Conservation (phyloP, 1,284 basidiomycete species). For the Cryptococcus sp. region DNA sequence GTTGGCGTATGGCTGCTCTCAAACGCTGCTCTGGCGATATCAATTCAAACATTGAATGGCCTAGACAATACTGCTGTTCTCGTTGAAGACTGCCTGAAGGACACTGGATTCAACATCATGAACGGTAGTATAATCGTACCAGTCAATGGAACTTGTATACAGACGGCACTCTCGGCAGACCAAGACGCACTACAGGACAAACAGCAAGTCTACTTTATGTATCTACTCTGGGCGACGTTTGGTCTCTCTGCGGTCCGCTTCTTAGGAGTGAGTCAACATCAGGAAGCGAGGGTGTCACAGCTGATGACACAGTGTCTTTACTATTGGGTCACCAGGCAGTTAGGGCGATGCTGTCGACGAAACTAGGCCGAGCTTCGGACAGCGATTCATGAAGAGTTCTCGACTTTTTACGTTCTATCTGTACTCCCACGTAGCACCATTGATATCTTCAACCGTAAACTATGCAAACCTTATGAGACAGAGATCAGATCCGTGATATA, state of each 20-base stretch:
- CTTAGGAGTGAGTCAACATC: slow-evolving; percentile 60
- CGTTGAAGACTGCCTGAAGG: slow-evolving; percentile 28
- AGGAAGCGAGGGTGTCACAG: not conserved
- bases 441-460: too few relatives aligned
- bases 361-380: slow-evolving; percentile 7
- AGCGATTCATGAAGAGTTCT: too few relatives aligned
- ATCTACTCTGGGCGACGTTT: slow-evolving; percentile 88
- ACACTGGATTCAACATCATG: slow-evolving; percentile 11
- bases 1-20: slow-evolving; percentile 80
- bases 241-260: slow-evolving; percentile 75
- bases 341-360: slow-evolving; percentile 28
- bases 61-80: slow-evolving; percentile 51
- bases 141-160: slow-evolving; percentile 30
- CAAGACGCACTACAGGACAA: slow-evolving; percentile 50
- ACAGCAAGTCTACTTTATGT: slow-evolving; percentile 61
- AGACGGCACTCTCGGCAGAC: slow-evolving; percentile 29
- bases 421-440: too few relatives aligned
- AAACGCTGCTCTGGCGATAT: slow-evolving; percentile 73
- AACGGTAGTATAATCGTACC: slow-evolving; percentile 20
- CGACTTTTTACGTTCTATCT: too few relatives aligned
- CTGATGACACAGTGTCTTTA: slow-evolving; percentile 23
- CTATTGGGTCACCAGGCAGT: slow-evolving; percentile 33
- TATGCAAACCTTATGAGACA: too few relatives aligned
- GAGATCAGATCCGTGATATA: too few relatives aligned
- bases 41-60: slow-evolving; percentile 80